Conservation (phyloP, 2,329 filamentous ascomycete genomes). For the Botrytis porri region DNA sequence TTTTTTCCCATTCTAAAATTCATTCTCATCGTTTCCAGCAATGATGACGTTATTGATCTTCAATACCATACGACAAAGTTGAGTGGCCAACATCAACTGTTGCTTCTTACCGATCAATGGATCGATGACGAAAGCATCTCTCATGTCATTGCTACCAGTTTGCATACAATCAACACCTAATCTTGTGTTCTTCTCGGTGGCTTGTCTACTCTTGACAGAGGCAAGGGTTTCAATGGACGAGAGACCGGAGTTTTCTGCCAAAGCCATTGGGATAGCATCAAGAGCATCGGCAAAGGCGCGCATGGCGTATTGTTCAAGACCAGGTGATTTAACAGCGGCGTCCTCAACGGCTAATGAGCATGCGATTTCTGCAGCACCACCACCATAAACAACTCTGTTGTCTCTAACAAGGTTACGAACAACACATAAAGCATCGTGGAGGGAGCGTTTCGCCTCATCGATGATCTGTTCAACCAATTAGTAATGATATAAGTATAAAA, state of each 20-base stretch:
- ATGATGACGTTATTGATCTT: constrained; percentile 98
- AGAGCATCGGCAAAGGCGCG: constrained; percentile 94
- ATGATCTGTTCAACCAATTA: constrained; percentile 68
- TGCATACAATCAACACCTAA: constrained; percentile 98
- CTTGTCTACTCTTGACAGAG: constrained; percentile 92
- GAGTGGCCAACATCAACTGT: constrained; percentile 92
- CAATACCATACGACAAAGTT: constrained; percentile 96
- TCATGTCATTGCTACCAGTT: constrained; percentile 94
- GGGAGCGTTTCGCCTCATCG: constrained; percentile 94
- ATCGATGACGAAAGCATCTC: constrained; percentile 95
- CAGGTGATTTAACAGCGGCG: constrained; percentile 88
- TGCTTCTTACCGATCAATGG: constrained; percentile 97
- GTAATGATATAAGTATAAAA: constrained; percentile 17
- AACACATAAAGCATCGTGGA: constrained; percentile 96
- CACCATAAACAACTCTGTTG: constrained; percentile 96
- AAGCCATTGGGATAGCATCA: constrained; percentile 88
- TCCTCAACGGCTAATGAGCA: constrained; percentile 96
- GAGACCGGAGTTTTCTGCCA: constrained; percentile 95
- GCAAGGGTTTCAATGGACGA: constrained; percentile 95
- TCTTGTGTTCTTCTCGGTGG: constrained; percentile 75
- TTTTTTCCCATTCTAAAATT: constrained; percentile 58
- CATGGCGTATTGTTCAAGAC: constrained; percentile 99
- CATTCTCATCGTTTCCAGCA: constrained; percentile 79
- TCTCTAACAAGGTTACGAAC: constrained; percentile 94
- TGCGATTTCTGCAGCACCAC: constrained; percentile 93